These are phyloP conservation scores for Claviceps monticola DNA, from an alignment of 2,329 filamentous ascomycete species.

Conservation along the genomic window DNA sequence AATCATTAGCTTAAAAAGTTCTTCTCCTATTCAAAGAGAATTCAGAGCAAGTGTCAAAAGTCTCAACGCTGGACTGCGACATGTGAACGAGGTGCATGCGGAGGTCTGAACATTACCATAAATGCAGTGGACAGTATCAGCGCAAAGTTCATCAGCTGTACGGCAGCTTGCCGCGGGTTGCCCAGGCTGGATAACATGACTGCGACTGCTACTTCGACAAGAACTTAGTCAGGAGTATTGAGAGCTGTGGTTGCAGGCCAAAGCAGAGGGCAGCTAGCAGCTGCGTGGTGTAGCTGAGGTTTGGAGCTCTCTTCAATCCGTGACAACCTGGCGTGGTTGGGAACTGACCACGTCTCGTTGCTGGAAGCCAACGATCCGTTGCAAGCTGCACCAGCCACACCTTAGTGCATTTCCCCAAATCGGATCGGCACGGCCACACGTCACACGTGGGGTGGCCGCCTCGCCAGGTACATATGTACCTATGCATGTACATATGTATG, in stretches of 20 bases:
- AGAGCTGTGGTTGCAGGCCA: not conserved
- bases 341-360: conserved; percentile 10
- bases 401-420: too few species aligned
- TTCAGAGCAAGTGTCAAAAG: too few species aligned
- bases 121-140: conserved; percentile 84
- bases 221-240: not conserved
- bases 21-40: too few species aligned
- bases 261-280: not conserved
- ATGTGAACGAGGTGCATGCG: not conserved
- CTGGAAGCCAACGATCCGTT: too few species aligned
- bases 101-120: conserved; percentile 41
- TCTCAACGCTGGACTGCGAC: not conserved
- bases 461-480: not conserved
- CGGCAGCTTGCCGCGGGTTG: conserved; percentile 68
- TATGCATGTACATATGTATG: too few species aligned
- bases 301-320: not conserved
- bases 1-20: too few species aligned
- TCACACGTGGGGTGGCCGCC: not conserved
- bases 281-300: not conserved
- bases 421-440: not conserved
- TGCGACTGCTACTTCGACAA: not conserved
- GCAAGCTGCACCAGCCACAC: too few species aligned
- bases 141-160: conserved; percentile 79
- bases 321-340: conserved; percentile 7
- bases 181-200: conserved; percentile 54